Evolutionary conservation across 768 basidiomycete species (phyloP).

Genomic region (Saitozyma sp.): DNA sequence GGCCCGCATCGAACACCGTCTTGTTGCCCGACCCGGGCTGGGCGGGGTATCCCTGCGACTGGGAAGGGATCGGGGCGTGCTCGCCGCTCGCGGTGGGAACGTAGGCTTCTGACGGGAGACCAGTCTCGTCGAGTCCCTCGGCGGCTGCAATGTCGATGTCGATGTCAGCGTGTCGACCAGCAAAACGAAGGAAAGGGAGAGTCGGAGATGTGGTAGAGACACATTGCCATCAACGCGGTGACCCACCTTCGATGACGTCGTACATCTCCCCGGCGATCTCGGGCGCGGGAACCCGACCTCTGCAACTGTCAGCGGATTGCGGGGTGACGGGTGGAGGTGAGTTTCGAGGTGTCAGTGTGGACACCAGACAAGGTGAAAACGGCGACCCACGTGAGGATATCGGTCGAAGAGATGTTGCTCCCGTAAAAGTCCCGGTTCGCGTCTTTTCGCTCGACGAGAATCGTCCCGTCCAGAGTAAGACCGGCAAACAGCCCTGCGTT

Average conservation of each 20-base stretch:
- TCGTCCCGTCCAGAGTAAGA: slow-evolving; percentile 89
- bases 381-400: slow-evolving; percentile 65
- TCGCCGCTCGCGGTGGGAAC: slow-evolving; percentile 59
- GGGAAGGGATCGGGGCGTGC: slow-evolving; percentile 22
- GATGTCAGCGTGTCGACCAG: too few relatives aligned
- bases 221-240: too few relatives aligned
- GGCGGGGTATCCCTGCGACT: slow-evolving; percentile 7
- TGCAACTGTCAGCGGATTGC: slow-evolving; percentile 31
- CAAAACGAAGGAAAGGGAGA: neutral
- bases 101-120: slow-evolving; percentile 75
- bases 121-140: slow-evolving; percentile 84
- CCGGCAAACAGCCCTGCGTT: slow-evolving; percentile 84
- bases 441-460: slow-evolving; percentile 90
- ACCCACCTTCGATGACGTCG: slow-evolving; percentile 79
- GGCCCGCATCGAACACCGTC: neutral
- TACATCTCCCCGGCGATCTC: slow-evolving; percentile 90
- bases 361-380: neutral
- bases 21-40: neutral
- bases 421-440: slow-evolving; percentile 97
- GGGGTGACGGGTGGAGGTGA: neutral
- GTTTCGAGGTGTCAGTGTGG: neutral
- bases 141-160: slow-evolving; percentile 58
- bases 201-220: neutral
- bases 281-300: slow-evolving; percentile 93
- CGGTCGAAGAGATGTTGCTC: slow-evolving; percentile 78